These are phyloP conservation scores for Suillus cothurnatus DNA, from an alignment of 768 basidiomycete species.

Conservation along the genomic window DNA sequence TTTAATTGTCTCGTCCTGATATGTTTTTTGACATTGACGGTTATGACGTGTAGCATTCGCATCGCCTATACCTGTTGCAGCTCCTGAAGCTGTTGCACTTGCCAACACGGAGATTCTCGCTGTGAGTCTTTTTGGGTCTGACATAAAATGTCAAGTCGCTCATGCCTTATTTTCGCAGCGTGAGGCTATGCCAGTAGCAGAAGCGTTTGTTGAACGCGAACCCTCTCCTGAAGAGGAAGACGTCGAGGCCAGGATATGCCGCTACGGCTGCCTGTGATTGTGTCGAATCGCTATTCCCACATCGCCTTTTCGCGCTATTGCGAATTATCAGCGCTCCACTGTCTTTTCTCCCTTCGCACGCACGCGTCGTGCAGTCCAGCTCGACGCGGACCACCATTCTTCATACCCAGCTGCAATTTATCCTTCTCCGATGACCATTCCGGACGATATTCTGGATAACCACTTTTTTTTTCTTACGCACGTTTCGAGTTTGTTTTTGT, in stretches of 20 bases:
- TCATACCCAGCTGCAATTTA: neutral
- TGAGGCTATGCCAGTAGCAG: slow-evolving; percentile 16
- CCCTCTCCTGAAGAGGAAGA: slow-evolving; percentile 19
- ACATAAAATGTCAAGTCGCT: neutral
- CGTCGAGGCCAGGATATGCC: slow-evolving; percentile 18
- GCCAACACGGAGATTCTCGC: slow-evolving; percentile 12
- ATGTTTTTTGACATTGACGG: neutral
- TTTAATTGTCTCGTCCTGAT: neutral
- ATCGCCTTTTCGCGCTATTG: neutral
- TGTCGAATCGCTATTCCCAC: neutral
- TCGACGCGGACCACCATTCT: neutral
- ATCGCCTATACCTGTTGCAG: slow-evolving; percentile 28
- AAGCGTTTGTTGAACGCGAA: slow-evolving; percentile 14
- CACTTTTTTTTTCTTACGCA: slow-evolving; percentile 5
- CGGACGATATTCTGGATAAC: slow-evolving; percentile 10
- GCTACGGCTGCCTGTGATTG: slow-evolving; percentile 19
- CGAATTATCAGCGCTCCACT: neutral
- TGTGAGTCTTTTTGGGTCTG: slow-evolving; percentile 20
- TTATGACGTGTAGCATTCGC: slow-evolving; percentile 22
- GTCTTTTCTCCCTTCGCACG: neutral
- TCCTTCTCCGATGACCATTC: slow-evolving; percentile 9
- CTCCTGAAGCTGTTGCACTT: slow-evolving; percentile 7
- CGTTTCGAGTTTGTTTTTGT: neutral
- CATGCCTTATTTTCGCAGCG: slow-evolving; percentile 4
- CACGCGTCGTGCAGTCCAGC: neutral